A percentile compares a stretch with the other conserved stretches of the same genome.
Evolutionary conservation across 75 land plant species (phyloP).

Genomic region (Pinus taeda): DNA sequence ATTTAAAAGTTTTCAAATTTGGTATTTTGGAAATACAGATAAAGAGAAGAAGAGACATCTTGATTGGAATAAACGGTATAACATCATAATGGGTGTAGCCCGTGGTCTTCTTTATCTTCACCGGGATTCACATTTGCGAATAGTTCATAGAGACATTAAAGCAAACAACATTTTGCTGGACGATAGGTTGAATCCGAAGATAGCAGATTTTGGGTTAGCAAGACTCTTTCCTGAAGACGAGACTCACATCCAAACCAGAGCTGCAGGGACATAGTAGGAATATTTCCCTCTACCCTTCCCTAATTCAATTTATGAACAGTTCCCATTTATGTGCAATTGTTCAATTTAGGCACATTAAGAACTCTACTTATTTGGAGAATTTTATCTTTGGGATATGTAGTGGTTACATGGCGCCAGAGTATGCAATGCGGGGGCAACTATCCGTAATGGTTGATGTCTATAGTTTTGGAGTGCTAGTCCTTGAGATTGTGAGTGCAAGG

Average conservation of each 20-base stretch:
- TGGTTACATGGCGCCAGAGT: slow-evolving; percentile 15
- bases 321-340: neutral
- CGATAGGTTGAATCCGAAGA: slow-evolving; percentile 21
- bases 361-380: no score
- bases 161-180: slow-evolving; percentile 37
- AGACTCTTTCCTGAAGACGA: slow-evolving; percentile 22
- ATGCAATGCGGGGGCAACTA: slow-evolving; percentile 10
- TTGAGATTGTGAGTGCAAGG: slow-evolving; percentile 12
- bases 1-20: neutral
- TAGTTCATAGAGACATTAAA: slow-evolving; percentile 46
- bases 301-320: neutral
- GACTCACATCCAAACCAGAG: slow-evolving; percentile 13
- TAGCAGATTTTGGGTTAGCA: slow-evolving; percentile 34
- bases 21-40: neutral
- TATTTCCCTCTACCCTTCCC: neutral
- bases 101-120: slow-evolving; percentile 35
- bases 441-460: slow-evolving; percentile 7
- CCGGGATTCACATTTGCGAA: slow-evolving; percentile 24
- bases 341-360: neutral
- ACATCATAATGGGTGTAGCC: slow-evolving; percentile 32
- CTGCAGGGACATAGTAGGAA: slow-evolving; percentile 18
- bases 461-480: slow-evolving; percentile 11
- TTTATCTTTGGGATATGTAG: neutral
- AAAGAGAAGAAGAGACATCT: neutral
- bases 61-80: slow-evolving; percentile 28